Evolutionary conservation across 768 basidiomycete genomes (phyloP), one percentile per base, ranked within the genome.

Genomic region (Kwoniella heveanensis): DNA sequence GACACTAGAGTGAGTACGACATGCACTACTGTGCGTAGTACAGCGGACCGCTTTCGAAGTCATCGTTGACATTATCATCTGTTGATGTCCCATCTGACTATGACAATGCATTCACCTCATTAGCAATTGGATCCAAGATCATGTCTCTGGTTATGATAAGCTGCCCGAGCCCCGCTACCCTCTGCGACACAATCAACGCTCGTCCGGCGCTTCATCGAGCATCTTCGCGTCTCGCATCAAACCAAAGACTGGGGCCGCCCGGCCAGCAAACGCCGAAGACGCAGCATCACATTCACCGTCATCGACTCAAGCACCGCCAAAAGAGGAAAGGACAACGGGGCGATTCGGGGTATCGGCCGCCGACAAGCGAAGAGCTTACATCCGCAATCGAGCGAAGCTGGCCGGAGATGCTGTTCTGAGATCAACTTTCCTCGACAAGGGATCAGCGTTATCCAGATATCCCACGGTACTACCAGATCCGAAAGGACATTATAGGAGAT

Each of bases 391-490:
- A 46, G 56, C 56, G 13, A 57, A 21, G 24, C 12, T 47, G 27
- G 36, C 30, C 2, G 15, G 15, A 12, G 46, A 57, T 4, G 19
- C 10, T 7, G 25, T 46, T 21, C 56, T 46, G 15, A 27, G 24
- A 32, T n/a, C 39, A 19, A 9, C 7, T 19, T 49, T 4, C 9
- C 27, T 39, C 54, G 13, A 32, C 52, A 53, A 54, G 7, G 22
- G 30, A 27, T 48, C 59, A 22, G 4, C 19, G 24, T 49, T 27
- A 12, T n/a, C 22, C n/a, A 66, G 49, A 30, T 26, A 47, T 12
- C 54, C 58, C 7, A 55, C 10, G 2, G 30, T 60, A 10, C 29
- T 67, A 26, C 55, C 60, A 13, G 66, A 67, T 61, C 61, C 53
- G 5, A 60, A 55, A 36, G 53, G 66, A 6, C 54, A 44, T 26